Conservation (phyloP, 2,329 filamentous ascomycete species). For the Ceratocystis harringtonii region DNA sequence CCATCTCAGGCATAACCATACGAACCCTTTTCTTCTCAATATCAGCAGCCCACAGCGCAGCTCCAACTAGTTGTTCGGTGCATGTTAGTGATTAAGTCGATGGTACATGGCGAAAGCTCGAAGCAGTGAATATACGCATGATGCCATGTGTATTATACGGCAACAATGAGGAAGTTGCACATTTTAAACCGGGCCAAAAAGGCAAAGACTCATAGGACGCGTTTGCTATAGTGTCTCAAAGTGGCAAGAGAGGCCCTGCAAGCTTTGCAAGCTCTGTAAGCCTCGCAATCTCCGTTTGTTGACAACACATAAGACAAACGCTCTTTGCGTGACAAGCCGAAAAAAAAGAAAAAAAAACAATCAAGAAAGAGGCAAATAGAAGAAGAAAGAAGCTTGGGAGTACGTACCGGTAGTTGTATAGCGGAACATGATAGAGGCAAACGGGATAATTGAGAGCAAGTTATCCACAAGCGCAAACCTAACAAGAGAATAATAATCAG, state of each 20-base stretch:
- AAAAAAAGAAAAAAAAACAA: too few relatives aligned
- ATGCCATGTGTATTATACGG: constrained; percentile 11
- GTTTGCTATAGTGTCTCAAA: neutral
- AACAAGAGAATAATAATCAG: neutral
- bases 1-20: constrained; percentile 24
- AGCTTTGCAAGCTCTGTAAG: neutral
- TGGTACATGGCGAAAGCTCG: neutral
- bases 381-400: neutral
- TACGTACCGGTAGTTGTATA: constrained; percentile 66
- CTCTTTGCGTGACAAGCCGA: neutral
- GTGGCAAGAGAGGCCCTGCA: neutral
- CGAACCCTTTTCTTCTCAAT: constrained; percentile 45
- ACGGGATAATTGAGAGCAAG: constrained; percentile 68
- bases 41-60: constrained; percentile 87
- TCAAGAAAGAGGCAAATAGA: neutral
- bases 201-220: neutral
- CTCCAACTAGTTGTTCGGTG: constrained; percentile 45
- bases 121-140: neutral
- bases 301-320: constrained; percentile 15
- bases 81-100: neutral
- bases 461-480: constrained; percentile 65
- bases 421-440: constrained; percentile 68
- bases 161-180: neutral
- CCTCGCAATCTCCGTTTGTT: constrained; percentile 18
- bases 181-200: neutral